Evolutionary conservation across 441 rosid species (phyloP), one percentile per base, ranked within the genome.

Genomic region (Populus hybrid): DNA sequence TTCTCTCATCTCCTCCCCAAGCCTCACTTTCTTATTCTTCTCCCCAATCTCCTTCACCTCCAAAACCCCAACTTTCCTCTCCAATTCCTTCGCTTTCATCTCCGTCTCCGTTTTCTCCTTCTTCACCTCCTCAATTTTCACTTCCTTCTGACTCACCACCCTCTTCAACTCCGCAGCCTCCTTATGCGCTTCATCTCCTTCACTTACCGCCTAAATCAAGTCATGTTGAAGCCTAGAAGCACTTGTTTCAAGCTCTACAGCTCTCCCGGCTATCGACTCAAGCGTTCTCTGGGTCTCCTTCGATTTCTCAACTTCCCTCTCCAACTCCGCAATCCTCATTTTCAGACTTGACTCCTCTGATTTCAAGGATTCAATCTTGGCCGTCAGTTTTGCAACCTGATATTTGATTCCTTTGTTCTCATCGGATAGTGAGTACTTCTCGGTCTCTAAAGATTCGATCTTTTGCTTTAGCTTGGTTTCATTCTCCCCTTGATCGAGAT

Each of bases 221-320:
- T 95, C 97, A 3, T 91, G 92, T 67, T 90, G 97, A 26, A 92
- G 90, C 86, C 89, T 86, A 1, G 84, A 72, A 16, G 87, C 89
- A 78, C 90, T 94, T 0, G 78, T 82, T 75, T 94, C 97, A 21
- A 94, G 88, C 77, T 92, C 94, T 8, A 69, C 82, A 8, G 94
- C 92, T 75, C 97, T 85, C 1, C 78, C 74, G 0, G 89, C 84
- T 0, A 94, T 77, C 5, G 90, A 76, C 11, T 90, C 94, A 0
- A 92, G 67, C 8, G 81, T 82, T 77, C 40, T 84, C 80, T 82
- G 84, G 26, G 84, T 88, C 69, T 87, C 90, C 73, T 90, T 91
- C 8, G 87, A 82, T 10, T 83, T 78, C 57, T 91, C 91, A 1
- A 80, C 75, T 79, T 91, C 92, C 16, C 50, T 85, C 77, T 82